A percentile compares a stretch with the other conserved stretches of the same genome.
phyloP scores from a whole-genome alignment of 2,329 filamentous ascomycete genomes.

The Fusarium scirpi region DNA sequence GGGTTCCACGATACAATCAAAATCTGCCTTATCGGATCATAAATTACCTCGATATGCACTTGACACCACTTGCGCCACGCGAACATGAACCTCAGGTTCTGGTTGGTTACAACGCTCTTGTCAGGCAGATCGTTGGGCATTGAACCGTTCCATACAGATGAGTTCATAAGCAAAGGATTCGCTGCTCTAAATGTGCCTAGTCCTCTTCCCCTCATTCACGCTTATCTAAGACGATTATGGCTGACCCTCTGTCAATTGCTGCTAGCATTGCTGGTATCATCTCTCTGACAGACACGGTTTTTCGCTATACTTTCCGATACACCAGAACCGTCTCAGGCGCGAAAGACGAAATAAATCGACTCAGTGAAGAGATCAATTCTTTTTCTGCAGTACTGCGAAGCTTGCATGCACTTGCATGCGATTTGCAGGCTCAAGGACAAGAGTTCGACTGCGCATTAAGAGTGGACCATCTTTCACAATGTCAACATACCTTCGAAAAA shows the following conservation, averaged over 20 bases:
- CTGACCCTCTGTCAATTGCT: conserved; percentile 12
- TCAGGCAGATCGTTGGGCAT: too few species aligned
- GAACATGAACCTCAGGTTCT: too few species aligned
- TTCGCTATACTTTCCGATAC: not conserved
- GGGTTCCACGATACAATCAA: too few species aligned
- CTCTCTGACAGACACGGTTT: conserved; percentile 1
- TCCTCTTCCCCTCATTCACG: too few species aligned
- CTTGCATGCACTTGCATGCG: not conserved
- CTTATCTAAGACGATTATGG: not conserved
- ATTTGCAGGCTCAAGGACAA: not conserved
- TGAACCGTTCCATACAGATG: too few species aligned
- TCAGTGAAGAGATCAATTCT: not conserved
- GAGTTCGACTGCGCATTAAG: not conserved
- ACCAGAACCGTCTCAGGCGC: not conserved
- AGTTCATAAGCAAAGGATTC: too few species aligned
- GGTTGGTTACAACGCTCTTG: too few species aligned
- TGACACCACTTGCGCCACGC: too few species aligned
- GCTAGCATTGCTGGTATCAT: conserved; percentile 14
- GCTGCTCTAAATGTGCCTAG: too few species aligned
- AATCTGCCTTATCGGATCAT: too few species aligned
- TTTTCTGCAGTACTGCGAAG: not conserved
- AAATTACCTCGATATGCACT: too few species aligned
- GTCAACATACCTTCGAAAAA: not conserved
- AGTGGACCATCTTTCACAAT: not conserved
- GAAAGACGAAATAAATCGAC: not conserved